Evolutionary conservation across 306 rosid species (phyloP).

Genomic region (Echinosophora koreensis): DNA sequence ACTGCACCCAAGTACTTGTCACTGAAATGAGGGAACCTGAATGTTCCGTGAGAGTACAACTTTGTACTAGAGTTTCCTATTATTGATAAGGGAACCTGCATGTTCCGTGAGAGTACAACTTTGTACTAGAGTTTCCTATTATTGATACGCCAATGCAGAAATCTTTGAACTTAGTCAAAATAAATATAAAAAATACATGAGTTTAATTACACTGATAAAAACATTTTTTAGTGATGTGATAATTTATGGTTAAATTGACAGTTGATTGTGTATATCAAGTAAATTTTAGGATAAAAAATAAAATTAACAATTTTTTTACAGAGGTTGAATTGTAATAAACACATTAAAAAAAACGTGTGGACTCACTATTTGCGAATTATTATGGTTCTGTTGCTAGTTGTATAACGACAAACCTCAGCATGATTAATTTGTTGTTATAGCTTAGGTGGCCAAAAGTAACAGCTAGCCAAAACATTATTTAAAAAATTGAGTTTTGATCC

Average conservation of each 20-base stretch:
- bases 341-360: background rate
- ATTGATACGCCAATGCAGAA: background rate
- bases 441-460: background rate
- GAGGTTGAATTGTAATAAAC: background rate
- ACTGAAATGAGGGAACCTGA: background rate
- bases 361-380: background rate
- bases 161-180: background rate
- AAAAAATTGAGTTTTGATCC: background rate
- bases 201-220: no score
- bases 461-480: background rate
- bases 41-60: no score
- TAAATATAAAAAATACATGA: no score
- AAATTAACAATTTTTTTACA: background rate
- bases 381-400: background rate
- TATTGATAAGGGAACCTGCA: background rate
- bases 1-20: slow-evolving; percentile 49
- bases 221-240: no score
- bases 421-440: no score
- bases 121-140: slow-evolving; percentile 48
- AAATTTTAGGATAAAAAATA: no score
- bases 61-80: slow-evolving; percentile 5
- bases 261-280: no score
- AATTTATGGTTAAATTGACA: no score
- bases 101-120: slow-evolving; percentile 49
- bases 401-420: background rate